Conservation (phyloP, 257 asterid genomes). For the Forsythia suspensa region DNA sequence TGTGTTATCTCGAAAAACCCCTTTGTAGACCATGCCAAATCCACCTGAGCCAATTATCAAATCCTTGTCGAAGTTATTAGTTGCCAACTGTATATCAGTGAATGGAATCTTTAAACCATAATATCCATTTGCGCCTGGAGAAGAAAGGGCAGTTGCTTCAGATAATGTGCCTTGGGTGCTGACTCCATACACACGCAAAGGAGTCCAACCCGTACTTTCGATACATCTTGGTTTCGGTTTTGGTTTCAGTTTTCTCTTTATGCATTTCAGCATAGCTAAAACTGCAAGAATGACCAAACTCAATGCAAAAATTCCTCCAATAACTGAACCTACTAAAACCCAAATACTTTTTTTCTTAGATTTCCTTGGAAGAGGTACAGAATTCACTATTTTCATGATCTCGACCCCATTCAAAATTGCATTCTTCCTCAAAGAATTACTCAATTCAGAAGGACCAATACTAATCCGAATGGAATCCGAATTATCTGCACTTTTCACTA, state of each 20-base stretch:
- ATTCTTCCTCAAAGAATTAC: constrained; percentile 13
- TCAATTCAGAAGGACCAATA: constrained; percentile 13
- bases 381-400: constrained; percentile 8
- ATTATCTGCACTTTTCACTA: neutral
- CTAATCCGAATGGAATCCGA: neutral
- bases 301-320: neutral
- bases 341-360: neutral
- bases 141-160: neutral
- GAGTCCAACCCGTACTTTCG: constrained; percentile 12
- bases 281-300: neutral
- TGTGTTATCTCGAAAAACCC: constrained; percentile 5
- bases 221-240: neutral
- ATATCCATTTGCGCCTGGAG: constrained; percentile 4
- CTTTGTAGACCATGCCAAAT: constrained; percentile 12
- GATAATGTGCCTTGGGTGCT: neutral
- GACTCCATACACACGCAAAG: neutral
- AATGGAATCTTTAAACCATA: neutral
- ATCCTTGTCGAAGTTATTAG: constrained; percentile 12
- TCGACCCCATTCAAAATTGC: constrained; percentile 13
- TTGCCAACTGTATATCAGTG: constrained; percentile 2
- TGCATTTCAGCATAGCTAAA: neutral
- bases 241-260: neutral
- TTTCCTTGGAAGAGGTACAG: too few species aligned
- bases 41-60: constrained; percentile 17
- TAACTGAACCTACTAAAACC: constrained; percentile 7